Percentiles rank a stretch among this genome's conserved stretches.
These are phyloP conservation scores for Ophiocordyceps camponoti-saundersi DNA, from an alignment of 2,329 filamentous ascomycete genomes.

Conservation along the genomic window DNA sequence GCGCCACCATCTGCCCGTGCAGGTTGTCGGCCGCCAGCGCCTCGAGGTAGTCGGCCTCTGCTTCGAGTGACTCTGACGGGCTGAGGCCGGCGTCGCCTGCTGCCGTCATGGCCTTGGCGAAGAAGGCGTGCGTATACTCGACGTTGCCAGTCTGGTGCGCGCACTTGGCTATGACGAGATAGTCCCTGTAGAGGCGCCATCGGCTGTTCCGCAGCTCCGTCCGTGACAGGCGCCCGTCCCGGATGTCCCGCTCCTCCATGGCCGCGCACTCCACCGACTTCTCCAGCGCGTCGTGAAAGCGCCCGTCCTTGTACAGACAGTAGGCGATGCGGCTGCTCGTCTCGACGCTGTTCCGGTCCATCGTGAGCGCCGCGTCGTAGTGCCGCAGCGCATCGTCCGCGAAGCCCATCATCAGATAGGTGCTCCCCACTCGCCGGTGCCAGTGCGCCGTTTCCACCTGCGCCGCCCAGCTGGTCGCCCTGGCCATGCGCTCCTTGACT, in stretches of 20 bases:
- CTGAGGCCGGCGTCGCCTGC: conserved; percentile 10
- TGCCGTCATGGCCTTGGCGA: conserved; percentile 16
- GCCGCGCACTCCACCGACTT: conserved; percentile 18
- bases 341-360: conserved; percentile 20
- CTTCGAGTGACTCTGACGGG: conserved; percentile 17
- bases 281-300: conserved; percentile 17
- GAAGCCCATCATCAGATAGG: conserved; percentile 18
- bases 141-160: conserved; percentile 15
- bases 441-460: conserved; percentile 18
- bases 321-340: conserved; percentile 22
- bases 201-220: conserved; percentile 11
- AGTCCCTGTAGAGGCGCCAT: conserved; percentile 24
- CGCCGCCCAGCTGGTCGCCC: conserved; percentile 18
- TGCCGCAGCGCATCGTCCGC: conserved; percentile 16
- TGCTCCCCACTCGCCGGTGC: conserved; percentile 22
- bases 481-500: conserved; percentile 16
- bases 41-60: conserved; percentile 18
- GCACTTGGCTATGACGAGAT: conserved; percentile 19
- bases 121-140: conserved; percentile 17
- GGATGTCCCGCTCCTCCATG: conserved; percentile 15
- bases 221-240: conserved; percentile 8
- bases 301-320: conserved; percentile 18
- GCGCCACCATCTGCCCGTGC: conserved; percentile 16
- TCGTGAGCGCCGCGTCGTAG: conserved; percentile 17
- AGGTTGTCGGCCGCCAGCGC: conserved; percentile 19